A percentile compares a stretch with the other conserved stretches of the same genome.
Evolutionary conservation across 1,284 basidiomycete genomes (phyloP).

Genomic region (Leccinum pachyderme): DNA sequence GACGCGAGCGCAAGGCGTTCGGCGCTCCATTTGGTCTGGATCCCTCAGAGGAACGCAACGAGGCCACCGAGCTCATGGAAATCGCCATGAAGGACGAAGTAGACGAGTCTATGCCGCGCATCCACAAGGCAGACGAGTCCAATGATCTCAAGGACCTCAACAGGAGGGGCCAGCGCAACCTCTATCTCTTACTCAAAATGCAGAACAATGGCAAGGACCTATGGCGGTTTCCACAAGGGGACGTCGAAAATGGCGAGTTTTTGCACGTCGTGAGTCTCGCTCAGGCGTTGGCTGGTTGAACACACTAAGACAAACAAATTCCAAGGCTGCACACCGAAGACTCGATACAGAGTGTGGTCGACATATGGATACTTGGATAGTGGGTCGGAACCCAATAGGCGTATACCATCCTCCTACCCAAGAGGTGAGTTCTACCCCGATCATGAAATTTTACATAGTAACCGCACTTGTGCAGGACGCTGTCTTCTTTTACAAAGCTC

Average conservation of each 20-base stretch:
- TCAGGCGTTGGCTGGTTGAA: neutral
- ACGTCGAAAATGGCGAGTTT: conserved; percentile 59
- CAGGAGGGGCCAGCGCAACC: conserved; percentile 77
- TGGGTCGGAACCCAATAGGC: conserved; percentile 72
- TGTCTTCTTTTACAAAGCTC: conserved; percentile 80
- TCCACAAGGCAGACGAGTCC: conserved; percentile 59
- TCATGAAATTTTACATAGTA: neutral
- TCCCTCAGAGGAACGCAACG: conserved; percentile 49
- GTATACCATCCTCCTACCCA: conserved; percentile 50
- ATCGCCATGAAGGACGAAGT: conserved; percentile 60
- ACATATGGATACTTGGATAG: conserved; percentile 81
- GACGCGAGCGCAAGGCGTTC: conserved; percentile 69
- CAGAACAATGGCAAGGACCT: conserved; percentile 48
- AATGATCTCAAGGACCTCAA: conserved; percentile 76
- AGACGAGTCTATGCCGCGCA: conserved; percentile 57
- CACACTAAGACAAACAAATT: neutral
- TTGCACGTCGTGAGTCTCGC: conserved; percentile 59
- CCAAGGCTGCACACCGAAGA: conserved; percentile 67
- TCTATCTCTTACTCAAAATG: conserved; percentile 76
- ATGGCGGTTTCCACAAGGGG: conserved; percentile 84
- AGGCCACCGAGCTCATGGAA: conserved; percentile 56
- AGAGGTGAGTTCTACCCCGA: conserved; percentile 33
- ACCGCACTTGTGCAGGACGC: conserved; percentile 37
- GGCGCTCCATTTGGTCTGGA: conserved; percentile 54
- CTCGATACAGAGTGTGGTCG: conserved; percentile 66